phyloP scores from a whole-genome alignment of 148 eudicot genomes.

The Rhododendron vialii region DNA sequence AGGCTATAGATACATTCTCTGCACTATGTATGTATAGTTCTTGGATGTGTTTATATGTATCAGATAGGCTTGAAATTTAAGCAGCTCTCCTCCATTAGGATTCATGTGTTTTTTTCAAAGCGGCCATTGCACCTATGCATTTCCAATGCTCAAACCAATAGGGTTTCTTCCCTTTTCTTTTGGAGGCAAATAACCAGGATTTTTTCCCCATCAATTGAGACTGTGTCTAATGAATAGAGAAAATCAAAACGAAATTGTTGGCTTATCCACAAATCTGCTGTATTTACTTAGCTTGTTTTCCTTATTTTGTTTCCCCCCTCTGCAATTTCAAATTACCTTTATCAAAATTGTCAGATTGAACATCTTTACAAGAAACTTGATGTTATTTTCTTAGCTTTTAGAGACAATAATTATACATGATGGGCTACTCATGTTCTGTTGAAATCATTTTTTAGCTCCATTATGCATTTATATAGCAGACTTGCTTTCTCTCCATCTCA shows the following conservation, averaged over 20 bases:
- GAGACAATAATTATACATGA: background rate
- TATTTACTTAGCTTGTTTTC: background rate
- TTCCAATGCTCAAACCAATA: background rate
- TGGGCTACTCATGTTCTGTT: background rate
- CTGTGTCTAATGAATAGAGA: background rate
- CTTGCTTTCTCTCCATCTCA: slow-evolving; percentile 26
- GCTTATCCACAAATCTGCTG: background rate
- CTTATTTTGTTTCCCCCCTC: background rate
- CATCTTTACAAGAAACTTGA: background rate
- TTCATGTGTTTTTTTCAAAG: background rate
- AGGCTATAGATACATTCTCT: background rate
- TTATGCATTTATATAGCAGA: slow-evolving; percentile 12
- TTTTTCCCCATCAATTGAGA: background rate
- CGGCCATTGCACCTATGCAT: background rate
- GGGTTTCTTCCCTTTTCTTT: background rate
- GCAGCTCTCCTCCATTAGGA: background rate
- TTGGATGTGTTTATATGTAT: slow-evolving; percentile 2
- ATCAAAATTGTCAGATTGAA: background rate
- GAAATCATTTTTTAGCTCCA: background rate
- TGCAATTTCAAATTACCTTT: background rate
- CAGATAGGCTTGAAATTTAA: background rate
- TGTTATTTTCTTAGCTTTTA: background rate
- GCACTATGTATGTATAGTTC: background rate
- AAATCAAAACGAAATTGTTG: background rate
- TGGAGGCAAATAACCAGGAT: background rate